Conservation (phyloP, 768 basidiomycete species). For the Pluteus cervinus region DNA sequence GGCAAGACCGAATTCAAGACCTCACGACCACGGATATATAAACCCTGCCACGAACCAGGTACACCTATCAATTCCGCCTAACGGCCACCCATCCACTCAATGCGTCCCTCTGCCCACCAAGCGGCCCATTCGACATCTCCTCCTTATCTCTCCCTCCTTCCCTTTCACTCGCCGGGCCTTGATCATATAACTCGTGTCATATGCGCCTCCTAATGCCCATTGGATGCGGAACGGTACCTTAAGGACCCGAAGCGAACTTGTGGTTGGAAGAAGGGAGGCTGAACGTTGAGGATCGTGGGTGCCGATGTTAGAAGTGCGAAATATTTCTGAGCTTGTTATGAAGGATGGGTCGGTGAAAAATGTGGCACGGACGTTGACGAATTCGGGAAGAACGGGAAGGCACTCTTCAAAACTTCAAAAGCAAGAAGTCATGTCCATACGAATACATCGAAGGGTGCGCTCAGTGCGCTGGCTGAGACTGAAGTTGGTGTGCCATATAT, state of each 20-base stretch:
- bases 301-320: slow-evolving; percentile 28
- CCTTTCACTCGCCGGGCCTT: slow-evolving; percentile 18
- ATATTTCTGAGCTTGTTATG: slow-evolving; percentile 23
- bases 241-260: slow-evolving; percentile 17
- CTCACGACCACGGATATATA: not conserved
- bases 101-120: slow-evolving; percentile 19
- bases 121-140: slow-evolving; percentile 23
- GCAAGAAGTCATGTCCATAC: slow-evolving; percentile 27
- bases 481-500: slow-evolving; percentile 56
- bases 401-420: slow-evolving; percentile 15
- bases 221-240: slow-evolving; percentile 24
- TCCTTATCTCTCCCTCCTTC: slow-evolving; percentile 20
- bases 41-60: no score
- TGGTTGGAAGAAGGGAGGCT: no score
- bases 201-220: slow-evolving; percentile 24
- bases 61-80: slow-evolving; percentile 20
- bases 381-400: slow-evolving; percentile 18
- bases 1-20: not conserved
- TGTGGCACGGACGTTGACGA: slow-evolving; percentile 29
- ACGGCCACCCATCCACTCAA: slow-evolving; percentile 15
- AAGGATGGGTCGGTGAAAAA: slow-evolving; percentile 27
- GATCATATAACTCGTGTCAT: slow-evolving; percentile 24
- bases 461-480: slow-evolving; percentile 31
- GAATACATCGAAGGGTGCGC: slow-evolving; percentile 32
- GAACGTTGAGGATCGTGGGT: slow-evolving; percentile 21